A percentile compares a stretch with the other conserved stretches of the same genome.
These are phyloP conservation scores for Colletotrichum chrysophilum DNA, from an alignment of 2,329 filamentous ascomycete genomes.

Conservation along the genomic window DNA sequence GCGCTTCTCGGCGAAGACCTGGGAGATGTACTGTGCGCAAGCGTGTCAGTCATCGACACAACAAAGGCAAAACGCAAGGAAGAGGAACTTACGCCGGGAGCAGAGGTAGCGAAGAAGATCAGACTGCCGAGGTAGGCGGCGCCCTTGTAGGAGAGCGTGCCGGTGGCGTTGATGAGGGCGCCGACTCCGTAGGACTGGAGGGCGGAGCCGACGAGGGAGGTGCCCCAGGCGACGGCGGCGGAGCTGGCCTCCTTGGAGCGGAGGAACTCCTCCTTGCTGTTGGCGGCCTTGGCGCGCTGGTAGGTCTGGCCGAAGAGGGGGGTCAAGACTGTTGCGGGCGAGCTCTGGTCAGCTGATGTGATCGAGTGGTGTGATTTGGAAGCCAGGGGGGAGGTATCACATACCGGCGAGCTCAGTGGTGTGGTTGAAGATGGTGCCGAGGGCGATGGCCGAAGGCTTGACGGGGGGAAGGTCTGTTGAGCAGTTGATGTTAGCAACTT, in stretches of 20 bases:
- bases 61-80: no score
- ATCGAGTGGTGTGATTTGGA: background rate
- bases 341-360: background rate
- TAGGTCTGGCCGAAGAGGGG: constrained; percentile 95
- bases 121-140: constrained; percentile 90
- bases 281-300: constrained; percentile 87
- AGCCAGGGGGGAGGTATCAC: constrained; percentile 14
- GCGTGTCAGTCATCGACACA: background rate
- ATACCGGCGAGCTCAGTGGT: constrained; percentile 76
- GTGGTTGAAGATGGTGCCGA: constrained; percentile 97
- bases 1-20: constrained; percentile 90
- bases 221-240: constrained; percentile 88
- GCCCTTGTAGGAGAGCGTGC: constrained; percentile 95
- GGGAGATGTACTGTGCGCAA: constrained; percentile 73
- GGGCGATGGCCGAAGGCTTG: constrained; percentile 96
- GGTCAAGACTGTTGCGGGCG: constrained; percentile 64
- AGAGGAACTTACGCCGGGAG: constrained; percentile 69
- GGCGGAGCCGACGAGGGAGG: constrained; percentile 85
- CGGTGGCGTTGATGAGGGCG: constrained; percentile 91
- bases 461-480: constrained; percentile 71
- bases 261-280: constrained; percentile 96
- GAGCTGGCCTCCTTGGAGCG: constrained; percentile 90
- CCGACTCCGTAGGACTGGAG: constrained; percentile 90
- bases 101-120: constrained; percentile 90
- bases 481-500: background rate